Percentiles rank a stretch among this genome's conserved stretches.
Conservation (phyloP, 1,284 basidiomycete species). For the Mycena citricolor region DNA sequence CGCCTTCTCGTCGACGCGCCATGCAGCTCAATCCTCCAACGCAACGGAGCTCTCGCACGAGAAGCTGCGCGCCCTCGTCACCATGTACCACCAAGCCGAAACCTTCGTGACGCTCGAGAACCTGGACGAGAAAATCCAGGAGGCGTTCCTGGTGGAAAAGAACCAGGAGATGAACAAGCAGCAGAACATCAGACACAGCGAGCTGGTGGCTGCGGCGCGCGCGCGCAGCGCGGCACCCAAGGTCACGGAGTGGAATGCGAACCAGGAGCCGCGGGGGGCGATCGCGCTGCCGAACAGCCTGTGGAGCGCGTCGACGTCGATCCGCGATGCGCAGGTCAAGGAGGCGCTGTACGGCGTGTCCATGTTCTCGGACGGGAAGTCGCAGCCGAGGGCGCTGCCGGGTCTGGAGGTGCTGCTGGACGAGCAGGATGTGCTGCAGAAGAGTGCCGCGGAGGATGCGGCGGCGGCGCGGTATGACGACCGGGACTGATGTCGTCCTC, state of each 20-base stretch:
- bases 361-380: conserved; percentile 24
- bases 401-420: conserved; percentile 60
- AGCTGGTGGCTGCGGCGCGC: neutral
- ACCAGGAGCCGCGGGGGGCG: neutral
- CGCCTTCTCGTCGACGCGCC: conserved; percentile 5
- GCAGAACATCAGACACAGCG: conserved; percentile 7
- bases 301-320: conserved; percentile 9
- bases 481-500: conserved; percentile 31
- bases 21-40: conserved; percentile 24
- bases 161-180: conserved; percentile 19
- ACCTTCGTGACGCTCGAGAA: conserved; percentile 69
- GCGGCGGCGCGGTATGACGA: no score
- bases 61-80: conserved; percentile 69
- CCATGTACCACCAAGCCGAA: conserved; percentile 69
- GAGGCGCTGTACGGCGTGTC: conserved; percentile 62
- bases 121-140: conserved; percentile 60
- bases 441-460: conserved; percentile 30
- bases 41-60: conserved; percentile 44
- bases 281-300: neutral
- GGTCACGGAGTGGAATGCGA: conserved; percentile 38
- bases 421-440: conserved; percentile 34
- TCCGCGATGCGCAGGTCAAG: conserved; percentile 48
- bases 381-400: conserved; percentile 42
- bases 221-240: conserved; percentile 36
- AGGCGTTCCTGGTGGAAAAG: conserved; percentile 58